Conservation (phyloP, 768 basidiomycete genomes). For the Podaxis rugospora region DNA sequence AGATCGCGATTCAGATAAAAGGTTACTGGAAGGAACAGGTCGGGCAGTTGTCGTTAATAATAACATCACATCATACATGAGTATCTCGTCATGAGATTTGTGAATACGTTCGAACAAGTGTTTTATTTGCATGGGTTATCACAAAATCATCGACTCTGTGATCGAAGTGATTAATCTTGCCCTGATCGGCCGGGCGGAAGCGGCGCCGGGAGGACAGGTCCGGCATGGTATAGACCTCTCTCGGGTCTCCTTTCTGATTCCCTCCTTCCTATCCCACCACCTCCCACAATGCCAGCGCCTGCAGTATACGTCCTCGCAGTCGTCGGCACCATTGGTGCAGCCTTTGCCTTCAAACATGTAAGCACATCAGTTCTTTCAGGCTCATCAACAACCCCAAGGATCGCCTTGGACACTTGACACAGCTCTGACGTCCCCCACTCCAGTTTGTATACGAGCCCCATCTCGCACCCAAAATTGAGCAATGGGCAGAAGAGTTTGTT, state of each 20-base stretch:
- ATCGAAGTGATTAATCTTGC: neutral
- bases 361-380: slow-evolving; percentile 13
- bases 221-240: neutral
- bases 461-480: slow-evolving; percentile 56
- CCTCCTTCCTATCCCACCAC: neutral
- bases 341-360: slow-evolving; percentile 58
- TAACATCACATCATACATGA: slow-evolving; percentile 21
- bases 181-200: neutral
- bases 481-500: slow-evolving; percentile 36
- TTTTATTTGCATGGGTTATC: no score
- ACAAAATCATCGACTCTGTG: no score
- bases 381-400: neutral
- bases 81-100: slow-evolving; percentile 10
- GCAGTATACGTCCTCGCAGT: slow-evolving; percentile 48
- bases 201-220: neutral
- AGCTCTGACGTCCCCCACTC: slow-evolving; percentile 13
- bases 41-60: slow-evolving; percentile 18
- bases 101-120: slow-evolving; percentile 14
- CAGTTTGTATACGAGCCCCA: slow-evolving; percentile 72
- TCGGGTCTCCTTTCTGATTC: neutral
- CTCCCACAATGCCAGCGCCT: slow-evolving; percentile 29
- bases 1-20: slow-evolving; percentile 11
- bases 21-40: slow-evolving; percentile 14
- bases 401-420: slow-evolving; percentile 14
- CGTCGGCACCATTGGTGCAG: slow-evolving; percentile 46